These are phyloP conservation scores for Misopates orontium DNA, from an alignment of 257 asterid species.

Conservation along the genomic window DNA sequence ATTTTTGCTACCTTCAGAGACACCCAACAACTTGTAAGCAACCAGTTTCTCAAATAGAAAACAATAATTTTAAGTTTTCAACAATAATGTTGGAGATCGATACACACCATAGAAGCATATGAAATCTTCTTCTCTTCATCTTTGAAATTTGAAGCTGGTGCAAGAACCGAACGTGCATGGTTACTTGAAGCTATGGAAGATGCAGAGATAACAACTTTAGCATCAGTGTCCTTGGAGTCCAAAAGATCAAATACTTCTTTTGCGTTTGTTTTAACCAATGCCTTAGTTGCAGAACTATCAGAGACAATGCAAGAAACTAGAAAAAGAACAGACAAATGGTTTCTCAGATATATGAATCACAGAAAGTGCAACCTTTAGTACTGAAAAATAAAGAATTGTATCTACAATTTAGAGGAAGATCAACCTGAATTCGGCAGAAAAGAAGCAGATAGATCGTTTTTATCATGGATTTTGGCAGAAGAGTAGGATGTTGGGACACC, in stretches of 20 bases:
- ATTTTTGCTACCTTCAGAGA: slow-evolving; percentile 46
- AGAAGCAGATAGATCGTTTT: slow-evolving; percentile 17
- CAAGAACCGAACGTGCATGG: background rate
- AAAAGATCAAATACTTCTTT: slow-evolving; percentile 18
- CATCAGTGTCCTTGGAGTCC: slow-evolving; percentile 10
- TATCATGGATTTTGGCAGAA: slow-evolving; percentile 1
- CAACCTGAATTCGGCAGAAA: slow-evolving; percentile 30
- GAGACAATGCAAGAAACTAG: slow-evolving; percentile 5
- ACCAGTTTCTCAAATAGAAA: slow-evolving; percentile 6
- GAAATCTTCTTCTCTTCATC: slow-evolving; percentile 33
- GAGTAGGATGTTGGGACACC: background rate
- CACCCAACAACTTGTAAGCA: background rate
- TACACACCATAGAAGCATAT: slow-evolving; percentile 65
- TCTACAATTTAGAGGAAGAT: background rate
- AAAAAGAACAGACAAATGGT: background rate
- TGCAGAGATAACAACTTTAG: slow-evolving; percentile 18
- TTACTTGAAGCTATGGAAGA: slow-evolving; percentile 20
- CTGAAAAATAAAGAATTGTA: background rate
- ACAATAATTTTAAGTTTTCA: slow-evolving; percentile 6
- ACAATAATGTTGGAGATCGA: background rate
- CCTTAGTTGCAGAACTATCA: slow-evolving; percentile 3
- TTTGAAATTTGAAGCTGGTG: slow-evolving; percentile 16
- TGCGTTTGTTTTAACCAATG: slow-evolving; percentile 17
- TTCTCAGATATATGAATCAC: background rate
- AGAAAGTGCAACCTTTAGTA: background rate